A percentile compares a stretch with the other conserved stretches of the same genome.
Conservation (phyloP, 1,284 basidiomycete genomes). For the Tylopilus sp. region DNA sequence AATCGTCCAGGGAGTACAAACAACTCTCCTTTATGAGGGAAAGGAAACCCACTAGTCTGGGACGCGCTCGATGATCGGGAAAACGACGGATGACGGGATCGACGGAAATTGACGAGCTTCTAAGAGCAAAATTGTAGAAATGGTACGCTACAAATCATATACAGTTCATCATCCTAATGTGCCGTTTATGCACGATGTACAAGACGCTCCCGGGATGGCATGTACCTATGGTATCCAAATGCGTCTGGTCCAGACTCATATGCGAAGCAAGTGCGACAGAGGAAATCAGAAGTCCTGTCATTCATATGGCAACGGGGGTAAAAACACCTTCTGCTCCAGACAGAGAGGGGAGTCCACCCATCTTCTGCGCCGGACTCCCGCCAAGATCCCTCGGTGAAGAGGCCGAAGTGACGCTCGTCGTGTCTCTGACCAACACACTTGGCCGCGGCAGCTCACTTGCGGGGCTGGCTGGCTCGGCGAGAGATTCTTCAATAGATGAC, state of each 20-base stretch:
- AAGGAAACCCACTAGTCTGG: not conserved
- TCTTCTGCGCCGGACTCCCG: slow-evolving; percentile 30
- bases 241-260: slow-evolving; percentile 11
- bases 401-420: slow-evolving; percentile 29
- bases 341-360: slow-evolving; percentile 9
- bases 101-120: slow-evolving; percentile 26
- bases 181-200: slow-evolving; percentile 15
- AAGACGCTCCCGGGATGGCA: slow-evolving; percentile 6
- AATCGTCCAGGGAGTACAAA: slow-evolving; percentile 12
- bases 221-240: slow-evolving; percentile 17
- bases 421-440: slow-evolving; percentile 38
- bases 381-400: slow-evolving; percentile 29
- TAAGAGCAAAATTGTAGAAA: slow-evolving; percentile 28
- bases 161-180: slow-evolving; percentile 10
- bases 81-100: slow-evolving; percentile 1
- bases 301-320: slow-evolving; percentile 32
- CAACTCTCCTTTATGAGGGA: not conserved
- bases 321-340: slow-evolving; percentile 20
- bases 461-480: slow-evolving; percentile 55
- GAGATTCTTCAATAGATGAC: slow-evolving; percentile 45
- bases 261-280: slow-evolving; percentile 6
- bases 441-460: slow-evolving; percentile 38
- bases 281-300: slow-evolving; percentile 16
- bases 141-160: slow-evolving; percentile 21
- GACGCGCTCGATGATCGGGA: not conserved